Conservation (phyloP, 768 basidiomycete species). For the Lactarius vividus region DNA sequence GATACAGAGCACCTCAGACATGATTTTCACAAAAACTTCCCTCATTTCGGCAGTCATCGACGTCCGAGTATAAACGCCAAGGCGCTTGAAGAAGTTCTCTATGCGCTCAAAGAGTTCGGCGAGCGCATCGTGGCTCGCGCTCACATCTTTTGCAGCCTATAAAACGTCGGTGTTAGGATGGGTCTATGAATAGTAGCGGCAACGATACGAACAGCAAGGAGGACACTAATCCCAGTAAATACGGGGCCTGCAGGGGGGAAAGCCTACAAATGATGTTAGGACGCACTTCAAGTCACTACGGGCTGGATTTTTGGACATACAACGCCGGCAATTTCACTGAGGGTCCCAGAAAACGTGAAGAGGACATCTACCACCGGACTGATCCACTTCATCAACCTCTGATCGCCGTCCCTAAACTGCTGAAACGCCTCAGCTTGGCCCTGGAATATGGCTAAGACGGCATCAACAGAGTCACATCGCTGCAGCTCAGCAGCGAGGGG, state of each 20-base stretch:
- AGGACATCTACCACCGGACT: too few relatives aligned
- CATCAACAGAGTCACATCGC: too few relatives aligned
- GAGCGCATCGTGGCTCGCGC: conserved; percentile 1
- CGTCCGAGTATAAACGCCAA: background rate
- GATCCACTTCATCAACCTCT: too few relatives aligned
- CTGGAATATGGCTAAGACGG: background rate
- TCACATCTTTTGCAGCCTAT: conserved; percentile 7
- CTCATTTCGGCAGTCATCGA: background rate
- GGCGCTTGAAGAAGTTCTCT: background rate
- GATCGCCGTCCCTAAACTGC: too few relatives aligned
- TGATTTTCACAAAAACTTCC: background rate
- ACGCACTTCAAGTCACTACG: background rate
- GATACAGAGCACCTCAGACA: conserved; percentile 6
- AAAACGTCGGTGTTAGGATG: background rate
- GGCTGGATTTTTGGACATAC: background rate
- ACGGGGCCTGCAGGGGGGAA: background rate
- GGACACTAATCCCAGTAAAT: conserved; percentile 6
- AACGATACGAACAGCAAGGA: conserved; percentile 1
- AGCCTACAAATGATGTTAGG: background rate
- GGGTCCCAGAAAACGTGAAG: too few relatives aligned
- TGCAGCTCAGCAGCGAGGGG: too few relatives aligned
- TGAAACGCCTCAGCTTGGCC: conserved; percentile 1
- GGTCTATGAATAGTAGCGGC: background rate
- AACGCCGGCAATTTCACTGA: background rate
- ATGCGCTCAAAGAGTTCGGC: conserved; percentile 1